Evolutionary conservation across 2,329 filamentous ascomycete genomes (phyloP).

Genomic region (Botrytis paeoniae): DNA sequence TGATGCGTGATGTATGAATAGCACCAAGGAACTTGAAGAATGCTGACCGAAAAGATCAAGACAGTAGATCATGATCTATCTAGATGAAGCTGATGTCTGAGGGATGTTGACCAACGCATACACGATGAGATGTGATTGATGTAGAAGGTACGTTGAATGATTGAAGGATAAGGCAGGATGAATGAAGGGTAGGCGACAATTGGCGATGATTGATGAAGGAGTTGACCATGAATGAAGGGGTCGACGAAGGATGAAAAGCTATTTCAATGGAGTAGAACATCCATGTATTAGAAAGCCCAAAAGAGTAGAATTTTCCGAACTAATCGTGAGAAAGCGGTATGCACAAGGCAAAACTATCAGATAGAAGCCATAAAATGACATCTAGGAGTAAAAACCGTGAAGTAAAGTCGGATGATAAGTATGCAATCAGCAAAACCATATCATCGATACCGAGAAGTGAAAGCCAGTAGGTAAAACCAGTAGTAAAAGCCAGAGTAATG

Average conservation of each 20-base stretch:
- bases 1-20: background rate
- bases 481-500: background rate
- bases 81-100: background rate
- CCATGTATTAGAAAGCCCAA: background rate
- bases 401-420: background rate
- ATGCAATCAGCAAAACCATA: background rate
- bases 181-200: background rate
- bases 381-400: background rate
- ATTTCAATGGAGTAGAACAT: background rate
- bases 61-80: background rate
- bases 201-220: background rate
- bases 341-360: background rate
- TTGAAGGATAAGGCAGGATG: background rate
- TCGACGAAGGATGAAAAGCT: background rate
- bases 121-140: background rate
- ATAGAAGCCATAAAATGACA: background rate
- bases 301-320: background rate
- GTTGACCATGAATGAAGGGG: background rate
- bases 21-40: background rate
- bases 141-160: background rate
- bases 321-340: background rate
- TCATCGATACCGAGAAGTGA: background rate
- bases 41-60: background rate
- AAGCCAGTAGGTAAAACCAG: background rate
- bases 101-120: background rate